Evolutionary conservation across 345 rosid species (phyloP).

Genomic region (Citrus australasica): DNA sequence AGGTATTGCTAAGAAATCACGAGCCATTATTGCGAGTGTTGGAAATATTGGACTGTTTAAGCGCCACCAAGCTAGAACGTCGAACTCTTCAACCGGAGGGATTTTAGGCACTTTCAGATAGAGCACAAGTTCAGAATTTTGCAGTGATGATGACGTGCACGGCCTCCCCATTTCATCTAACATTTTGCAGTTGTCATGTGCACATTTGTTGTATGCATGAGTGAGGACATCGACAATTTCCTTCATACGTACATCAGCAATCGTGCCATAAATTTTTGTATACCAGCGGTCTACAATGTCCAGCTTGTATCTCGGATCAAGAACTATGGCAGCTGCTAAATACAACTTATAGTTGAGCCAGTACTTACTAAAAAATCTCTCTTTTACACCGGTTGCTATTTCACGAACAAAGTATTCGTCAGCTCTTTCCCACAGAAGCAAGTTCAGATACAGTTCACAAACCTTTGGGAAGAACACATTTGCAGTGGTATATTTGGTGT

Average conservation of each 20-base stretch:
- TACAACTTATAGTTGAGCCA: neutral
- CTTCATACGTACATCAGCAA: neutral
- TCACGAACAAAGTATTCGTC: neutral
- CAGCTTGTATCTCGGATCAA: neutral
- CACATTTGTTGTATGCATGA: neutral
- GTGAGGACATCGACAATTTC: neutral
- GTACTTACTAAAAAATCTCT: fast-evolving
- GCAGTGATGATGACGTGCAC: neutral
- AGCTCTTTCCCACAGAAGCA: neutral
- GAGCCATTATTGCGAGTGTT: conserved; percentile 2
- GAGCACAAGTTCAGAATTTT: neutral
- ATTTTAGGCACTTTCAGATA: neutral
- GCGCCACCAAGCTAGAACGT: conserved; percentile 19
- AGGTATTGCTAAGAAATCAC: conserved; percentile 9
- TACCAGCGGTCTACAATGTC: neutral
- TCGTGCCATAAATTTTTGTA: neutral
- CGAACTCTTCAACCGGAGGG: neutral
- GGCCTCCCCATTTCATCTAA: neutral
- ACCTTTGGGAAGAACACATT: neutral
- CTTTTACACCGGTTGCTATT: neutral
- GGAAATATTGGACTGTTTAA: neutral
- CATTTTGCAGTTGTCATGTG: neutral
- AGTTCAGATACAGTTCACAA: neutral
- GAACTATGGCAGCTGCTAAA: neutral
- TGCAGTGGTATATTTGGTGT: neutral